Evolutionary conservation across 768 basidiomycete genomes (phyloP).

Genomic region (Rhodotorula diobovata): DNA sequence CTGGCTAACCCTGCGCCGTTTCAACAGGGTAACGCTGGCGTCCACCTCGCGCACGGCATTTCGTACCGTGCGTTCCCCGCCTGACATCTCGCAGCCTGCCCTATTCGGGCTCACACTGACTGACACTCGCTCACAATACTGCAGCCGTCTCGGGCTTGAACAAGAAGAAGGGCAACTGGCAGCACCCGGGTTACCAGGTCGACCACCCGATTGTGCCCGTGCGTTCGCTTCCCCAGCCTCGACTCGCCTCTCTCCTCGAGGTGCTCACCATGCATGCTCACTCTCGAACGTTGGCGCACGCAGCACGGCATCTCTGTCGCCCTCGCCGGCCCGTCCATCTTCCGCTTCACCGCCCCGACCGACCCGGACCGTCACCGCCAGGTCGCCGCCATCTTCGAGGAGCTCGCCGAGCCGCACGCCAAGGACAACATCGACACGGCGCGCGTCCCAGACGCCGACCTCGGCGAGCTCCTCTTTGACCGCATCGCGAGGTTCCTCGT

Average conservation of each 20-base stretch:
- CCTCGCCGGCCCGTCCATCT: conserved; percentile 87
- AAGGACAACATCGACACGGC: conserved; percentile 49
- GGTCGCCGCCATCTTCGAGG: conserved; percentile 77
- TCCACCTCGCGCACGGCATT: conserved; percentile 55
- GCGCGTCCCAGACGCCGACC: conserved; percentile 69
- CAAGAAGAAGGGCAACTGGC: conserved; percentile 86
- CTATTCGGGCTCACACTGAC: neutral
- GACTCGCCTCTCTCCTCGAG: neutral
- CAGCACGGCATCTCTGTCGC: conserved; percentile 59
- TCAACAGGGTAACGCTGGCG: conserved; percentile 63
- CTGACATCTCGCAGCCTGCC: neutral
- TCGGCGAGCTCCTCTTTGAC: conserved; percentile 75
- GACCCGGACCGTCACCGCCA: conserved; percentile 85
- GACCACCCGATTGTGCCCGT: conserved; percentile 85
- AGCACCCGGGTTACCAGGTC: conserved; percentile 82
- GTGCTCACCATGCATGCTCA: no score
- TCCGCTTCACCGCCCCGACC: conserved; percentile 92
- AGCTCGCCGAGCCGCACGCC: conserved; percentile 53
- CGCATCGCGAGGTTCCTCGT: conserved; percentile 84
- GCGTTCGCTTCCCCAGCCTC: conserved; percentile 49
- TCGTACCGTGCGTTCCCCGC: neutral
- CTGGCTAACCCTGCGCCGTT: no score
- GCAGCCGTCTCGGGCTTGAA: conserved; percentile 76
- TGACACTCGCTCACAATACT: conserved; percentile 12
- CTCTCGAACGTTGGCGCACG: fast-evolving